These are phyloP conservation scores for Chrysopogon serrulatus DNA, from an alignment of 176 grass and related monocot species.

Conservation along the genomic window DNA sequence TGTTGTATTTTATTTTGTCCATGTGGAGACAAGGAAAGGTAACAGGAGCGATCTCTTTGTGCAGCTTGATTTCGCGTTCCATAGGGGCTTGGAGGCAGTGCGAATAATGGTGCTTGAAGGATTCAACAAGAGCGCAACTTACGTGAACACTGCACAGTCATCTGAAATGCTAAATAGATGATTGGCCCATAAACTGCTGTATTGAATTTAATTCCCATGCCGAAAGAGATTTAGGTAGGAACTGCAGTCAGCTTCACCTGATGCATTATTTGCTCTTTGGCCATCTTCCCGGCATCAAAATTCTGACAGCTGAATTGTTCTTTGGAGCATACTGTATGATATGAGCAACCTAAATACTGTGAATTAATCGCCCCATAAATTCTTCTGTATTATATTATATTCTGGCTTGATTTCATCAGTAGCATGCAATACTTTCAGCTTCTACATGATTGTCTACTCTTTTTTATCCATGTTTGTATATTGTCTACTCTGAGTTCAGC, in stretches of 20 bases:
- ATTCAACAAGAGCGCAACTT: slow-evolving; percentile 82
- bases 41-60: not conserved
- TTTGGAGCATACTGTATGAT: not conserved
- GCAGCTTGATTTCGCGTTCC: slow-evolving; percentile 86
- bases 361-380: not conserved
- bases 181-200: not conserved
- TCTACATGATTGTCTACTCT: not conserved
- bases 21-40: not conserved
- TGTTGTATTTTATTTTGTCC: not conserved
- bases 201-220: not conserved
- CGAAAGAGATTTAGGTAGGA: not conserved
- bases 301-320: not conserved
- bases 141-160: slow-evolving; percentile 52
- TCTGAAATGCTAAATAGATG: slow-evolving; percentile 68
- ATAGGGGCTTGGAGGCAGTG: slow-evolving; percentile 66
- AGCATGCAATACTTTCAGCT: too few species aligned
- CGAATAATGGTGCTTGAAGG: slow-evolving; percentile 64
- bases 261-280: not conserved
- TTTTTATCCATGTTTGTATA: not conserved
- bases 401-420: too few species aligned
- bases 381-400: not conserved
- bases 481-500: not conserved
- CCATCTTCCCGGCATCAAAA: not conserved
- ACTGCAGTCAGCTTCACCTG: not conserved
- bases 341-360: not conserved